Evolutionary conservation across 331 rosid species (phyloP).

Genomic region (Ulmus americana): DNA sequence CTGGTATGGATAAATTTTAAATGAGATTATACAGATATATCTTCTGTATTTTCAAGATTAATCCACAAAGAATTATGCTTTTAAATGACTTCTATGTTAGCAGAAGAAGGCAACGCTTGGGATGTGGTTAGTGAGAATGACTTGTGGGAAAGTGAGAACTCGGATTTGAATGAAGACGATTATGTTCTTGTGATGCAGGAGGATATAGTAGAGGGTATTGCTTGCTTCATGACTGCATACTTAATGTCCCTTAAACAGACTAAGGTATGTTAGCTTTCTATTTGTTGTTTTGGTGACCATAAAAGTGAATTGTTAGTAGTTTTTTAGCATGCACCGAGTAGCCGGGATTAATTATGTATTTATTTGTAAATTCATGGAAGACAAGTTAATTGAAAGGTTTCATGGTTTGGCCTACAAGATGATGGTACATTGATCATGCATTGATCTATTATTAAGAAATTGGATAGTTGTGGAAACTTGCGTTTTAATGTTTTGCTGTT

Average conservation of each 20-base stretch:
- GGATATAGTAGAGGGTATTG: conserved; percentile 88
- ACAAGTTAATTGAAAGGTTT: not conserved
- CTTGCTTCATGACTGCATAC: conserved; percentile 94
- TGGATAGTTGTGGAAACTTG: not conserved
- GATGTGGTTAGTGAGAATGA: conserved; percentile 67
- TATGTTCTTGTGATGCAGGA: conserved; percentile 81
- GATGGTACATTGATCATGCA: not conserved
- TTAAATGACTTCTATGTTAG: conserved; percentile 13
- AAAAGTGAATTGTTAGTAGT: too few species aligned
- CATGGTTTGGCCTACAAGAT: not conserved
- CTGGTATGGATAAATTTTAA: conserved; percentile 39
- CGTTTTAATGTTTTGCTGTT: conserved; percentile 20
- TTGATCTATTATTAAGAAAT: not conserved
- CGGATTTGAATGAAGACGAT: conserved; percentile 50
- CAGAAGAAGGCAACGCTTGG: conserved; percentile 84
- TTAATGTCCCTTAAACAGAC: conserved; percentile 78
- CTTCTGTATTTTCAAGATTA: conserved; percentile 5
- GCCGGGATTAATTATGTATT: not conserved
- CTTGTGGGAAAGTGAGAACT: conserved; percentile 66
- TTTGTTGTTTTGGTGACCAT: not conserved
- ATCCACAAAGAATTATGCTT: not conserved
- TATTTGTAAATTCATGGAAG: not conserved
- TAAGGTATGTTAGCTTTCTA: conserved; percentile 40
- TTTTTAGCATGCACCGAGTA: not conserved
- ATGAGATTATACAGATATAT: conserved; percentile 3